Conservation (phyloP, 75 land plant genomes). For the Picea glauca region DNA sequence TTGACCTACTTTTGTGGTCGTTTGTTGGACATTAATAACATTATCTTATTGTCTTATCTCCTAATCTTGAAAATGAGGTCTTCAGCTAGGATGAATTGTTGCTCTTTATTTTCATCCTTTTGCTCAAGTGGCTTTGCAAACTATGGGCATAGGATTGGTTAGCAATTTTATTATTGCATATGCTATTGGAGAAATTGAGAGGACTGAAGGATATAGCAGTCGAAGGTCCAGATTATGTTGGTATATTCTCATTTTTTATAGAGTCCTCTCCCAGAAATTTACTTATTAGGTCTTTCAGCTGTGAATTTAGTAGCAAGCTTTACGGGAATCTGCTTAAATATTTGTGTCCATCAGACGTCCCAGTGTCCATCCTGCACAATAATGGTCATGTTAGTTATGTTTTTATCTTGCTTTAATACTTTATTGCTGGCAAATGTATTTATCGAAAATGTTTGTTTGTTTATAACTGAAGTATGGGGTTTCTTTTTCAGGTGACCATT, state of each 20-base stretch:
- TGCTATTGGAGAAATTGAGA: no score
- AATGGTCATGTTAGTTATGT: no score
- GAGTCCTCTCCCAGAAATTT: not conserved
- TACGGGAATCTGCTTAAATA: not conserved
- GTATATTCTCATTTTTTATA: not conserved
- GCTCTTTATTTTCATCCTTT: no score
- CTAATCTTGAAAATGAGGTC: no score
- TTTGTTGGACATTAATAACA: no score
- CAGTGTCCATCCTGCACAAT: not conserved
- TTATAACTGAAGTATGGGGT: slow-evolving; percentile 1
- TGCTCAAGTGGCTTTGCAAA: no score
- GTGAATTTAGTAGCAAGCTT: not conserved
- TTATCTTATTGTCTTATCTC: no score
- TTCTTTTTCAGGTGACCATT: slow-evolving; percentile 67
- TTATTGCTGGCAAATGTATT: not conserved
- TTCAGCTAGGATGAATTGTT: no score
- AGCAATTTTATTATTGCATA: no score
- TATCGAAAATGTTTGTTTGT: not conserved
- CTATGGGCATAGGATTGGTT: no score
- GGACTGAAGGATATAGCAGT: no score
- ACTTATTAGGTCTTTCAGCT: not conserved
- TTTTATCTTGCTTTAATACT: not conserved
- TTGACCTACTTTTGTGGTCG: no score
- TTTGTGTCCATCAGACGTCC: not conserved
- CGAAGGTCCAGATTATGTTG: not conserved